These are phyloP conservation scores for Chiua virens DNA, from an alignment of 768 basidiomycete species.

Conservation along the genomic window DNA sequence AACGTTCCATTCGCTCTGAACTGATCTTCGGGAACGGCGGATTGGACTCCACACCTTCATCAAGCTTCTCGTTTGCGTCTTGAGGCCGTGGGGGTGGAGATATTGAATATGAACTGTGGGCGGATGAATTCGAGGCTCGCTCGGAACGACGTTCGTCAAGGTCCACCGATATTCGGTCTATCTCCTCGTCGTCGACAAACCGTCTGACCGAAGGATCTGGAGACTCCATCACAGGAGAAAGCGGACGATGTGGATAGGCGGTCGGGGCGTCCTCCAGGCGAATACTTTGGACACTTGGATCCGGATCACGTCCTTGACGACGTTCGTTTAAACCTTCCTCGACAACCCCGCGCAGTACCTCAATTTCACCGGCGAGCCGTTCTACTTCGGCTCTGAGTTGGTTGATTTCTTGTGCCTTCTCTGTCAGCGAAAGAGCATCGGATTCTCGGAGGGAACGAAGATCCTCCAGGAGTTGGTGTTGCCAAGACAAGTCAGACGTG, in stretches of 20 bases:
- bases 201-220: slow-evolving; percentile 20
- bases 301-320: slow-evolving; percentile 49
- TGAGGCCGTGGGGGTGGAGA: slow-evolving; percentile 1
- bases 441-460: slow-evolving; percentile 62
- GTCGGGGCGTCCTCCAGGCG: neutral
- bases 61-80: slow-evolving; percentile 7
- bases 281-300: slow-evolving; percentile 6
- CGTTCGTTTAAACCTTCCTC: slow-evolving; percentile 84
- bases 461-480: slow-evolving; percentile 67
- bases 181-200: slow-evolving; percentile 57
- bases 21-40: slow-evolving; percentile 82
- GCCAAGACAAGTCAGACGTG: slow-evolving; percentile 75
- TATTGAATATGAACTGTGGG: slow-evolving; percentile 12
- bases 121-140: slow-evolving; percentile 34
- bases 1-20: slow-evolving; percentile 69
- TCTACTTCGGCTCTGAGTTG: slow-evolving; percentile 76
- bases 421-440: slow-evolving; percentile 55
- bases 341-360: slow-evolving; percentile 81
- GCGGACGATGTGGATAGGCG: neutral
- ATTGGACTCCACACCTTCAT: slow-evolving; percentile 27
- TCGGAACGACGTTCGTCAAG: slow-evolving; percentile 65
- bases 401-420: slow-evolving; percentile 67
- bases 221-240: slow-evolving; percentile 3
- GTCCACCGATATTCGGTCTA: slow-evolving; percentile 64
- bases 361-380: slow-evolving; percentile 79